Evolutionary conservation across 2,329 filamentous ascomycete species (phyloP).

Genomic region (Mycogone perniciosa): DNA sequence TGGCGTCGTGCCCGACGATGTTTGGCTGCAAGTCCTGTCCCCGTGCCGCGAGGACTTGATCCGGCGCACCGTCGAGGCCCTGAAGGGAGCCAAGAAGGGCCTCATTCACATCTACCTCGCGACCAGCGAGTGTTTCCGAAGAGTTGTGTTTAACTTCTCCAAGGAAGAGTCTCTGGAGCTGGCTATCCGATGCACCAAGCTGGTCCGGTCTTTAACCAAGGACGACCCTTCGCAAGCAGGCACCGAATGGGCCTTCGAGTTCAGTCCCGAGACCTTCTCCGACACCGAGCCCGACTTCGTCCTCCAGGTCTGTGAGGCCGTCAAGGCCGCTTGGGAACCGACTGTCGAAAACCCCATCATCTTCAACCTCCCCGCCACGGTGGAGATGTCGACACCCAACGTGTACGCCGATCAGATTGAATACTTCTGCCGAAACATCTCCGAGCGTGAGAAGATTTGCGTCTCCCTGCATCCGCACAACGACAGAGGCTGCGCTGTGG

Average conservation of each 20-base stretch:
- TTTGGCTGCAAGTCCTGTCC: conserved; percentile 85
- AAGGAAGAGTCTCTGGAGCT: conserved; percentile 76
- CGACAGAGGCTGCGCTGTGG: conserved; percentile 83
- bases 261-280: conserved; percentile 84
- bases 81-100: conserved; percentile 86
- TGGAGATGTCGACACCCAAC: conserved; percentile 92
- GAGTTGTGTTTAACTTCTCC: conserved; percentile 81
- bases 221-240: conserved; percentile 52
- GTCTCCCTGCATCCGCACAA: conserved; percentile 94
- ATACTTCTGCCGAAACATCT: conserved; percentile 83
- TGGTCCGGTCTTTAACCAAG: conserved; percentile 86
- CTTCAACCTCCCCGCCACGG: conserved; percentile 93
- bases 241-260: conserved; percentile 72
- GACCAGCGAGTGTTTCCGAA: conserved; percentile 91
- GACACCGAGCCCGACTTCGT: conserved; percentile 82
- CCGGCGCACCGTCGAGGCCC: conserved; percentile 77
- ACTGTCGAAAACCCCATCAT: conserved; percentile 76
- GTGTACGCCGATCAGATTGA: conserved; percentile 95
- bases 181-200: conserved; percentile 78
- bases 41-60: conserved; percentile 92
- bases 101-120: conserved; percentile 95
- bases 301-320: conserved; percentile 79
- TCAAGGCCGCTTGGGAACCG: conserved; percentile 90
- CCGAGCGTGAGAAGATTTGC: conserved; percentile 77
- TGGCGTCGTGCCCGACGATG: conserved; percentile 77